Base-by-base conservation (phyloP, 1,284 basidiomycete genomes). In the Vanrija sp. region DNA sequence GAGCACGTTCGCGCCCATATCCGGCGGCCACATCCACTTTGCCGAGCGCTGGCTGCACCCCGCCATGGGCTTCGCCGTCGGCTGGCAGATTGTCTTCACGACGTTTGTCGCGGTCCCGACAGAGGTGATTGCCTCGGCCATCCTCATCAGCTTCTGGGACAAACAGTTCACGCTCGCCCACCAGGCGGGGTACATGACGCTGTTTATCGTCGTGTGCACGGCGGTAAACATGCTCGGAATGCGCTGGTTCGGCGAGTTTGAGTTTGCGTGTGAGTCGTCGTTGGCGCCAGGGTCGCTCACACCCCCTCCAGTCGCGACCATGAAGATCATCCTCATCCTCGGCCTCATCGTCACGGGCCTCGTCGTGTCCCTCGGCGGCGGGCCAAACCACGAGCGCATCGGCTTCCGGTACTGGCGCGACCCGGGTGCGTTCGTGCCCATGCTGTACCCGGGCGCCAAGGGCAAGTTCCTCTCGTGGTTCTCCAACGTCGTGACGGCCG, bases 111-210 rank as follows among this genome's bases (percentile, higher is more conserved):
- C 83, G 14, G 77, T 83, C 14, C 86, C 88, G 8, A 83, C 85
- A 31, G 89, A 93, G 73, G 79, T 91, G 54, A 84, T 85, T 3
- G 87, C 88, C 2, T 85, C 86, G 4, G 79, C 82, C 38, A 82
- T 89, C 50, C 73, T 93, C 42, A 77, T 89, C 57, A 81, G 83
- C 2, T 91, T 85, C 76, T 91, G 88, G 88, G 86, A 88, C 68
- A 47, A 61, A 8, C 18, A 23, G 6, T 47, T 54, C 27, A 36
- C 52, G 1, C 51, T 42, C 8, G 36, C 49, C 12, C 53, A 49
- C 38, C 48, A 51, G 39, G 57, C 46, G 8, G 57, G 45, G 4
- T 55, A 55, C 49, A 39, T 59, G 31, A 59, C 50, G 3, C 41
- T 42, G 25, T 49, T 59, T 35, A 45, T 54, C 15, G 23, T 51